Conservation (phyloP, 495 filamentous ascomycete species). For the Monascus purpureus region DNA sequence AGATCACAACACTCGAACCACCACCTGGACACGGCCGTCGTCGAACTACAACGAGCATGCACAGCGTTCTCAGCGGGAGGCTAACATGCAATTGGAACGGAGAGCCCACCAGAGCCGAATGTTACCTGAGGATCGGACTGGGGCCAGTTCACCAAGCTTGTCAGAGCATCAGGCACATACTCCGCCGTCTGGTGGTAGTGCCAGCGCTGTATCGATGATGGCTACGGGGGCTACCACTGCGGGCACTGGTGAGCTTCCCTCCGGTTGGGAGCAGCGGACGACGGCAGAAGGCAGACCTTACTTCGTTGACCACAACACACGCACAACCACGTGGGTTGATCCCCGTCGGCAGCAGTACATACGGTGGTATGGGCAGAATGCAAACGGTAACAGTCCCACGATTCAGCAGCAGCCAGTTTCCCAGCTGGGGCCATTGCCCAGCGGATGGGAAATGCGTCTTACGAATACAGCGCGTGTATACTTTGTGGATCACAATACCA, state of each 20-base stretch:
- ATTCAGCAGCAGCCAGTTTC: conserved; percentile 98
- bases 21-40: conserved; percentile 86
- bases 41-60: conserved; percentile 65
- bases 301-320: conserved; percentile 98
- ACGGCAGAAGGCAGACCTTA: conserved; percentile 91
- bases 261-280: conserved; percentile 90
- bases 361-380: conserved; percentile 80
- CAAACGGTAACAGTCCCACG: conserved; percentile 59
- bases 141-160: conserved; percentile 77
- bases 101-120: conserved; percentile 90
- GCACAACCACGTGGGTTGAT: conserved; percentile 99
- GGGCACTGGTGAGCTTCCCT: conserved; percentile 86
- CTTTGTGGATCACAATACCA: conserved; percentile 98
- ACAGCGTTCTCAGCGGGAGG: conserved; percentile 65
- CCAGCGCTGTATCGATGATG: conserved; percentile 67
- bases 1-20: conserved; percentile 93
- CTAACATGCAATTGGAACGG: conserved; percentile 80
- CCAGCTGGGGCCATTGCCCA: conserved; percentile 89
- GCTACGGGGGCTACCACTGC: conserved; percentile 89
- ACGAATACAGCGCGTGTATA: conserved; percentile 97
- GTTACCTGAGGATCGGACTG: conserved; percentile 89
- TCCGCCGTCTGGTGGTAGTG: conserved; percentile 29
- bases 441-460: conserved; percentile 98
- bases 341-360: conserved; percentile 96
- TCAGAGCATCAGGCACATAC: conserved; percentile 43